Evolutionary conservation across 345 rosid species (phyloP).

Genomic region (Geranium rotundifolium): DNA sequence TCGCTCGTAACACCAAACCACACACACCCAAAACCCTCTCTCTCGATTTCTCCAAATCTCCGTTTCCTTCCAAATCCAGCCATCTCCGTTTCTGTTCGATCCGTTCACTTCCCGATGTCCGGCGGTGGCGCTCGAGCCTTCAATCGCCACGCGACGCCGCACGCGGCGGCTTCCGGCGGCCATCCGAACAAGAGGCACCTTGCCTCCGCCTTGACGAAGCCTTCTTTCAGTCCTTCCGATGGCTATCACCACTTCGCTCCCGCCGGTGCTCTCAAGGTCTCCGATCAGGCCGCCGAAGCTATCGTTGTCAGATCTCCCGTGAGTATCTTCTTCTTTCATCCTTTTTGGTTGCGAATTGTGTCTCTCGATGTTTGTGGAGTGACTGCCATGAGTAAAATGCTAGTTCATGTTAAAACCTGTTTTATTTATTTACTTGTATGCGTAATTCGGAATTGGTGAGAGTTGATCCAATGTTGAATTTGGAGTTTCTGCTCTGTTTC

Average conservation of each 20-base stretch:
- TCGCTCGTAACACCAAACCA: constrained; percentile 11
- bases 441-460: too few species aligned
- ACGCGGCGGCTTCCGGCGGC: constrained; percentile 16
- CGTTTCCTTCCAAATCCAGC: background rate
- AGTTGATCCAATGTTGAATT: too few species aligned
- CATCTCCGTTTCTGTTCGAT: background rate
- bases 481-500: background rate
- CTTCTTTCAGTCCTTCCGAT: constrained; percentile 56
- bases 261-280: constrained; percentile 10
- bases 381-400: background rate
- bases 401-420: background rate
- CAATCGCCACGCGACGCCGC: constrained; percentile 24
- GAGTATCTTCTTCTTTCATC: constrained; percentile 20
- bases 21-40: background rate
- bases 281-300: constrained; percentile 51
- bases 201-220: constrained; percentile 60
- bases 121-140: constrained; percentile 45
- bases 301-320: constrained; percentile 72
- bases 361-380: background rate
- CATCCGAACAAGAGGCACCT: constrained; percentile 62
- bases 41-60: constrained; percentile 14
- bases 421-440: background rate
- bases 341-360: background rate
- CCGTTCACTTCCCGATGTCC: constrained; percentile 21
- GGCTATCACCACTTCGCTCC: constrained; percentile 56